Conservation (phyloP, 1,139 yeast species). For the Pneumocystis sp. region DNA sequence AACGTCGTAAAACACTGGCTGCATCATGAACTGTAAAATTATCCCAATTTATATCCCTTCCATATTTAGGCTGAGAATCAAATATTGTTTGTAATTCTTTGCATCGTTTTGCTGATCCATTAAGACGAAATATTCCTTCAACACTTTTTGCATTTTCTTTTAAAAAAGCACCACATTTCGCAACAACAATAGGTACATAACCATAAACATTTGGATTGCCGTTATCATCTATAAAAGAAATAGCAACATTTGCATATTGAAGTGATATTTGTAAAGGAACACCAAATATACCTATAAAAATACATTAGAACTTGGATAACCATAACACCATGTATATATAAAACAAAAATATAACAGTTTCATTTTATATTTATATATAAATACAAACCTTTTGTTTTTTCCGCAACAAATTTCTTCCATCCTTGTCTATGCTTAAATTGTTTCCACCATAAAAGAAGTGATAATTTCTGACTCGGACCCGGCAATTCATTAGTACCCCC, state of each 20-base stretch:
- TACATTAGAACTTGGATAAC: background rate
- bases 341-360: background rate
- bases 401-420: background rate
- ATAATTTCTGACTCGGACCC: background rate
- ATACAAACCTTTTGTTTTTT: background rate
- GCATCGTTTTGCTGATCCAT: constrained; percentile 80
- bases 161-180: constrained; percentile 78
- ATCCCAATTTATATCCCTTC: constrained; percentile 77
- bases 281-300: constrained; percentile 48
- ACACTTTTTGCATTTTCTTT: constrained; percentile 53
- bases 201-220: constrained; percentile 59
- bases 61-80: constrained; percentile 78
- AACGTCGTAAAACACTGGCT: constrained; percentile 75
- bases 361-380: background rate
- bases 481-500: background rate
- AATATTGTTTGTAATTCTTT: constrained; percentile 73
- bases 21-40: constrained; percentile 97
- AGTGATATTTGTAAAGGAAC: constrained; percentile 60
- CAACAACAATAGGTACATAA: constrained; percentile 75
- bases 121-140: constrained; percentile 87
- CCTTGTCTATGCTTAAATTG: background rate
- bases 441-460: background rate
- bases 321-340: background rate
- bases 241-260: constrained; percentile 57
- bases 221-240: constrained; percentile 37